phyloP scores from a whole-genome alignment of 1,284 basidiomycete genomes.

The Boletus albobrunnescens region DNA sequence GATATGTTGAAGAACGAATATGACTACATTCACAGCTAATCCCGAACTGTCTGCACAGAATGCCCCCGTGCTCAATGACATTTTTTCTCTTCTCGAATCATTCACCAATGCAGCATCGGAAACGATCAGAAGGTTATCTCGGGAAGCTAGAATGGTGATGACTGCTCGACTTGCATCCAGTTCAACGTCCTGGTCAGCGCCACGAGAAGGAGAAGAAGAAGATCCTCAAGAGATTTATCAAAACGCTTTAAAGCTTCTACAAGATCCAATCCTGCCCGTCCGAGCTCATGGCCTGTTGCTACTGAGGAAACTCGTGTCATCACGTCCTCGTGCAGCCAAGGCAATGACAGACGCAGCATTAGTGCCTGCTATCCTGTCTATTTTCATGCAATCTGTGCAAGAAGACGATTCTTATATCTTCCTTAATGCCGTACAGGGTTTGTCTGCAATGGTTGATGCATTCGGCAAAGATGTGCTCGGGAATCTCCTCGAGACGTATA shows the following conservation, averaged over 20 bases:
- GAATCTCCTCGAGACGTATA: conserved; percentile 63
- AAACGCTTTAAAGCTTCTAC: conserved; percentile 81
- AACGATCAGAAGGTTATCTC: conserved; percentile 44
- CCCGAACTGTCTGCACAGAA: conserved; percentile 59
- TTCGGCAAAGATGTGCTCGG: conserved; percentile 73
- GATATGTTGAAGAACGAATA: neutral
- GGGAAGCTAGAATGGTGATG: conserved; percentile 79
- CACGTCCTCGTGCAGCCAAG: conserved; percentile 19
- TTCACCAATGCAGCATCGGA: conserved; percentile 35
- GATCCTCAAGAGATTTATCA: conserved; percentile 69
- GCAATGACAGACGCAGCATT: conserved; percentile 48
- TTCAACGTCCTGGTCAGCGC: conserved; percentile 35
- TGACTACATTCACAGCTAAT: conserved; percentile 49
- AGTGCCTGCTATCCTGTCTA: conserved; percentile 79
- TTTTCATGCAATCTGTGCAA: conserved; percentile 82
- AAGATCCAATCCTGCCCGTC: conserved; percentile 93
- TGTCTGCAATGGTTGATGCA: conserved; percentile 77
- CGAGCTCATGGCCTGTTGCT: conserved; percentile 88
- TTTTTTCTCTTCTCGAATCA: conserved; percentile 62
- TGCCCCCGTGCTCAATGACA: conserved; percentile 64
- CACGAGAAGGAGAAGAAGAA: conserved; percentile 36
- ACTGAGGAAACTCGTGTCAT: conserved; percentile 71
- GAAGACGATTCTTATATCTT: conserved; percentile 96
- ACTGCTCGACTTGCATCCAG: conserved; percentile 60
- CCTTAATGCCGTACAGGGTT: conserved; percentile 87